Evolutionary conservation across 345 rosid species (phyloP).

Genomic region (Rubroshorea leprosula): DNA sequence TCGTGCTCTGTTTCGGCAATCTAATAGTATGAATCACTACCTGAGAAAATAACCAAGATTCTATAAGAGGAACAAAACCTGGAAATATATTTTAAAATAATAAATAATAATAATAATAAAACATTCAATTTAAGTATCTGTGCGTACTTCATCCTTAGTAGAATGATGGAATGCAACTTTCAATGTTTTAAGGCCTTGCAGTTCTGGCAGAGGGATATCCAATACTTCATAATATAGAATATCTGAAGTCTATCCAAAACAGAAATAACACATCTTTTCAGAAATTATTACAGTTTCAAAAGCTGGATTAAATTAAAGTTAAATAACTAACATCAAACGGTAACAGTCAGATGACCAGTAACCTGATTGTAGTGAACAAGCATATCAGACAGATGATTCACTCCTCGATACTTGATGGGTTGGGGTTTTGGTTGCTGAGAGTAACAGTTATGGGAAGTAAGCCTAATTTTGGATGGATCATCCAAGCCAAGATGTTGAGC

Average conservation of each 20-base stretch:
- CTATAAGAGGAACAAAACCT: not conserved
- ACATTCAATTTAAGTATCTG: not conserved
- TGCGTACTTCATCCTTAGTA: conserved; percentile 58
- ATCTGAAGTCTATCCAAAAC: conserved; percentile 50
- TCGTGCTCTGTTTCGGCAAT: conserved; percentile 70
- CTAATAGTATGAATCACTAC: conserved; percentile 58
- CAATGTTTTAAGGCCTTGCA: conserved; percentile 63
- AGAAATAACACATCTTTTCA: conserved; percentile 12
- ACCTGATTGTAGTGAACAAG: conserved; percentile 77
- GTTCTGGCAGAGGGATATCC: conserved; percentile 79
- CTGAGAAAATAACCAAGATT: conserved; percentile 20
- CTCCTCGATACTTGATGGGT: conserved; percentile 66
- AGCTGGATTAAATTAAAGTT: not conserved
- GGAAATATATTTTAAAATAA: not conserved
- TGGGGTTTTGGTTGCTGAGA: conserved; percentile 79
- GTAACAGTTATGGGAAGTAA: conserved; percentile 75
- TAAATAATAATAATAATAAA: not conserved
- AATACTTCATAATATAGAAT: conserved; percentile 67
- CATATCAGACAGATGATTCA: conserved; percentile 64
- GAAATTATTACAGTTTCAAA: not conserved
- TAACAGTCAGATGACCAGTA: not conserved
- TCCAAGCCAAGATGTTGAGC: conserved; percentile 55
- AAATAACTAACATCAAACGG: conserved; percentile 5
- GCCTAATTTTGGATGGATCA: conserved; percentile 70
- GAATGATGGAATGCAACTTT: conserved; percentile 75